Evolutionary conservation across 345 rosid species (phyloP), one percentile per base, ranked within the genome.

Genomic region (Brassica carinata): DNA sequence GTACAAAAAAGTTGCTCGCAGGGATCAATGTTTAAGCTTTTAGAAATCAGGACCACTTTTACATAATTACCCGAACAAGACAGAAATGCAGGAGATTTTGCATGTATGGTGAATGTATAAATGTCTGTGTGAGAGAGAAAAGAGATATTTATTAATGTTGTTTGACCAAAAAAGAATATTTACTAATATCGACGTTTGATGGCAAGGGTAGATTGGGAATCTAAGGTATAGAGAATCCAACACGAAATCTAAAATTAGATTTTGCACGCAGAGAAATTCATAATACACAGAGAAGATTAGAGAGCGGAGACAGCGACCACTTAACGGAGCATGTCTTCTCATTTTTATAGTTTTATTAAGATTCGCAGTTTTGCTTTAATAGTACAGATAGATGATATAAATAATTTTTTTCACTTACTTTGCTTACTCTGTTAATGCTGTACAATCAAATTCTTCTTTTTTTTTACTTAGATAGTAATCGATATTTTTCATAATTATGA

Each of bases 161-260:
- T 29, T 29, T 29, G 31, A 29, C 31, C 31, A 29, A 29, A 29
- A 64, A n/a, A 27, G 5, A 5, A 53, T n/a, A 53, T 53, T n/a
- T n/a, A 53, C 23, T 51, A 43, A 43, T 43, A 13, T 43, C 11
- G 84, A 81, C 81, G 84, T 77, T 59, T 30, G 74, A 77, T 34
- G 78, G 36, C 30, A 72, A 65, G 81, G 84, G 70, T 43, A 81
- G 6, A 71, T 58, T 66, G 65, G 84, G 74, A 76, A 76, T 57
- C 71, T 0, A 53, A 17, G 53, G 64, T 29, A 31, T n/a, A 26
- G 81, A 81, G 80, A 81, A 81, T 81, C 84, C 74, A 81, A 81
- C 80, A 77, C 77, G 77, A 81, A 81, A 81, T 81, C 84, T 81
- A 81, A 81, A 71, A 72, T 67, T 77, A 81, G 84, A 81, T 81